phyloP scores from a whole-genome alignment of 805 yeast species.

The Scheffersomyces coipomensis region DNA sequence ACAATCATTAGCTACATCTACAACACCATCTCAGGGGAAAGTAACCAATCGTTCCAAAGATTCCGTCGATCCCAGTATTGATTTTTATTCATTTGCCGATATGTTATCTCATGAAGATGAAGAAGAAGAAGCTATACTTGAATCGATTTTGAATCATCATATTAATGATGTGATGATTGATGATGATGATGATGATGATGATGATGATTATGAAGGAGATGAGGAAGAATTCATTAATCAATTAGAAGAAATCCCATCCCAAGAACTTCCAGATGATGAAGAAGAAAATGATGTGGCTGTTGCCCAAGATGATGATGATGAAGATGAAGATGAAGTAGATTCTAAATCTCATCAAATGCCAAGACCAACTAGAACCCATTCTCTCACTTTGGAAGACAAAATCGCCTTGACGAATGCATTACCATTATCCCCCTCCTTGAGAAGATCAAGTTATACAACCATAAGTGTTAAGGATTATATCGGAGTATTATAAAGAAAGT shows the following conservation, averaged over 20 bases:
- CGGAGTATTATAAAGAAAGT: constrained; percentile 9
- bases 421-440: neutral
- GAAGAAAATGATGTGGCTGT: too few species aligned
- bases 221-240: too few species aligned
- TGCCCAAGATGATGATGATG: too few species aligned
- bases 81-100: constrained; percentile 32
- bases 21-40: neutral
- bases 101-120: constrained; percentile 20
- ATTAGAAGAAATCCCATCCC: too few species aligned
- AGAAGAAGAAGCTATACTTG: neutral
- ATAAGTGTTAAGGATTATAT: constrained; percentile 22
- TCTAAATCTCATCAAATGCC: neutral
- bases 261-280: too few species aligned
- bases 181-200: too few species aligned
- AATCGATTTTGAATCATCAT: too few species aligned
- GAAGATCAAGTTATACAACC: constrained; percentile 15
- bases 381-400: neutral
- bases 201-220: too few species aligned
- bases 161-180: too few species aligned
- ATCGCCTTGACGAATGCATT: too few species aligned
- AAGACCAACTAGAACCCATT: too few species aligned
- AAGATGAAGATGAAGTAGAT: constrained; percentile 1
- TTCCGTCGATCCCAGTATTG: constrained; percentile 14
- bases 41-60: constrained; percentile 4
- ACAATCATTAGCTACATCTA: too few species aligned